phyloP scores from a whole-genome alignment of 2,329 filamentous ascomycete genomes.

The Ceratocystis cacaofunesta region DNA sequence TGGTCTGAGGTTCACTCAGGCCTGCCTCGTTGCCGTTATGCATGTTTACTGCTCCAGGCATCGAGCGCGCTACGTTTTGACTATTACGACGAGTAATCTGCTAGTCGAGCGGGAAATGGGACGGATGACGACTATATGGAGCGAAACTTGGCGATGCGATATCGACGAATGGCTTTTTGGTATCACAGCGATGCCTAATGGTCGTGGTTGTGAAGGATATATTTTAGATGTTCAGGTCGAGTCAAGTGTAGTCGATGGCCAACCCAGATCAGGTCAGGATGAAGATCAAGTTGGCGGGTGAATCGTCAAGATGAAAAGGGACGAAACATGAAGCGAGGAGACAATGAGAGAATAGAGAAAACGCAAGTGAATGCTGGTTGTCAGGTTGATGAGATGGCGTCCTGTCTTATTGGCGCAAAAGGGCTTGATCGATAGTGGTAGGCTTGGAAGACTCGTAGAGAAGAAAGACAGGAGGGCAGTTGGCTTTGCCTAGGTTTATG shows the following conservation, averaged over 20 bases:
- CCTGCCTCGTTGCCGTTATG: constrained; percentile 30
- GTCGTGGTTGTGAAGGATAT: background rate
- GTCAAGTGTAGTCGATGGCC: background rate
- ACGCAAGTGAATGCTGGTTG: too few species aligned
- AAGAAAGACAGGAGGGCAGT: background rate
- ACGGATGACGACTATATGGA: too few species aligned
- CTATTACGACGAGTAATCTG: background rate
- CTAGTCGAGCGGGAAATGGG: too few species aligned
- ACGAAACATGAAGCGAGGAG: too few species aligned
- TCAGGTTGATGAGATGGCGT: background rate
- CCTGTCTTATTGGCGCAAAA: background rate
- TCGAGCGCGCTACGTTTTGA: constrained; percentile 22
- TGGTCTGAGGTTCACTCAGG: constrained; percentile 25
- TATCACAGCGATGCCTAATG: too few species aligned
- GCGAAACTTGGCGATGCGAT: too few species aligned
- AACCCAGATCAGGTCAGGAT: background rate
- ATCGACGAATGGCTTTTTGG: too few species aligned
- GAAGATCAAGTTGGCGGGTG: background rate
- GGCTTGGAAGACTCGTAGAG: background rate
- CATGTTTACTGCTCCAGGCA: constrained; percentile 42
- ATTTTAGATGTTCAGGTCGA: background rate
- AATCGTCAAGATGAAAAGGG: background rate
- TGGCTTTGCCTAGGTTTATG: background rate
- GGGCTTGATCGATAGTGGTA: background rate
- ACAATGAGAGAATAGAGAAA: too few species aligned